These are phyloP conservation scores for Diospyros lotus DNA, from an alignment of 148 eudicot species.

Conservation along the genomic window DNA sequence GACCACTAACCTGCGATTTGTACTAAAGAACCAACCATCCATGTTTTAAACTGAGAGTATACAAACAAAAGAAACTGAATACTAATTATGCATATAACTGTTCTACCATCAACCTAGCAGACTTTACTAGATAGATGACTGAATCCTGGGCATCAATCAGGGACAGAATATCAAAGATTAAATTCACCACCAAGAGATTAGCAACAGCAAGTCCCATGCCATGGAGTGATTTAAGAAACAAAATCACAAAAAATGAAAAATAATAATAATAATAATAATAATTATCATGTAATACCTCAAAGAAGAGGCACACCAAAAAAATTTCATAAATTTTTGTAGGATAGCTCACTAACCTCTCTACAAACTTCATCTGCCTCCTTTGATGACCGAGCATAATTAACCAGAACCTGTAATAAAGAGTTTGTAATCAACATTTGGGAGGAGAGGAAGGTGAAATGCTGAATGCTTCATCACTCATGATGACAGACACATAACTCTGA, in stretches of 20 bases:
- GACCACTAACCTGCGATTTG: neutral
- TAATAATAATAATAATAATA: neutral
- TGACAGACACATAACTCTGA: neutral
- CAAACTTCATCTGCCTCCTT: constrained; percentile 60
- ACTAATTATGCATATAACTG: neutral
- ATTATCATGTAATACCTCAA: neutral
- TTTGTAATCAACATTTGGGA: neutral
- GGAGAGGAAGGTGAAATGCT: neutral
- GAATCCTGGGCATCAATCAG: neutral
- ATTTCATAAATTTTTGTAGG: neutral
- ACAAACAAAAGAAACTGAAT: neutral
- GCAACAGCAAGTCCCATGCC: neutral
- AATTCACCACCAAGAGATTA: neutral
- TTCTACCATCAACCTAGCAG: neutral
- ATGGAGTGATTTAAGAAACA: too few relatives aligned
- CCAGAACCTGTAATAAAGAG: constrained; percentile 55
- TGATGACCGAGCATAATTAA: constrained; percentile 61
- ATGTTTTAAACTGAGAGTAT: too few relatives aligned
- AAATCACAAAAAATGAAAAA: neutral
- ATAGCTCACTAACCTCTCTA: constrained; percentile 34
- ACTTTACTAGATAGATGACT: neutral
- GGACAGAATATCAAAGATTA: neutral
- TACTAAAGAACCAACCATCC: too few relatives aligned
- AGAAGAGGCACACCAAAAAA: neutral
- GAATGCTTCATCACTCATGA: neutral